phyloP scores from a whole-genome alignment of 176 grass and related monocot genomes.

The Bonia amplexicaulis region DNA sequence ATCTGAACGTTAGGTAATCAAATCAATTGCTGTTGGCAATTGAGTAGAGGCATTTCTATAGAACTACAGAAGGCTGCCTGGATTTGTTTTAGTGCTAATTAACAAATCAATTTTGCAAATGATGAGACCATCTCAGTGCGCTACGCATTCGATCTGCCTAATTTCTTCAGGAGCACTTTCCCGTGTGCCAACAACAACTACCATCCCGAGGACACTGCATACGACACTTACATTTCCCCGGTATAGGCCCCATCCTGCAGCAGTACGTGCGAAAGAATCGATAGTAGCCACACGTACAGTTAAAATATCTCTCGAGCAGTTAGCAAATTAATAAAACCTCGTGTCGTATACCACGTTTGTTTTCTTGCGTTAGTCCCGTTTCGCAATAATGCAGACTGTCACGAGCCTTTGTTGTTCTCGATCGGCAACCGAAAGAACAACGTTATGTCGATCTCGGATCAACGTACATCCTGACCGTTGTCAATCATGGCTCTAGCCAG shows the following conservation, averaged over 20 bases:
- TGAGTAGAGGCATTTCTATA: too few relatives aligned
- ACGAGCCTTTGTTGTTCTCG: conserved; percentile 7
- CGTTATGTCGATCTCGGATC: neutral
- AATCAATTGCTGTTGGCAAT: too few relatives aligned
- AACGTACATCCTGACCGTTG: neutral
- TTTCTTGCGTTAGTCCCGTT: neutral
- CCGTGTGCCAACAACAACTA: too few relatives aligned
- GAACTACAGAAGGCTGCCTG: too few relatives aligned
- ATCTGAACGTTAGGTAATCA: too few relatives aligned
- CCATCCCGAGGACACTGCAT: neutral
- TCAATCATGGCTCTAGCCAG: neutral
- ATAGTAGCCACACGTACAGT: neutral
- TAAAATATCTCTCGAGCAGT: neutral
- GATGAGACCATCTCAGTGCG: too few relatives aligned
- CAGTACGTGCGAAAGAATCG: neutral
- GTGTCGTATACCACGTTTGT: neutral
- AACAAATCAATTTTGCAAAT: too few relatives aligned
- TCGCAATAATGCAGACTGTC: neutral
- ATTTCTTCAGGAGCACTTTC: too few relatives aligned
- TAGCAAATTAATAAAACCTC: neutral
- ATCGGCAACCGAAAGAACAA: neutral
- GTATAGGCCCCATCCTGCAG: neutral
- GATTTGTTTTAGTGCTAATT: too few relatives aligned
- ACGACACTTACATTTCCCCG: neutral
- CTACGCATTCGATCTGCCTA: too few relatives aligned